phyloP scores from a whole-genome alignment of 768 basidiomycete genomes.

The Collybiopsis confluens region DNA sequence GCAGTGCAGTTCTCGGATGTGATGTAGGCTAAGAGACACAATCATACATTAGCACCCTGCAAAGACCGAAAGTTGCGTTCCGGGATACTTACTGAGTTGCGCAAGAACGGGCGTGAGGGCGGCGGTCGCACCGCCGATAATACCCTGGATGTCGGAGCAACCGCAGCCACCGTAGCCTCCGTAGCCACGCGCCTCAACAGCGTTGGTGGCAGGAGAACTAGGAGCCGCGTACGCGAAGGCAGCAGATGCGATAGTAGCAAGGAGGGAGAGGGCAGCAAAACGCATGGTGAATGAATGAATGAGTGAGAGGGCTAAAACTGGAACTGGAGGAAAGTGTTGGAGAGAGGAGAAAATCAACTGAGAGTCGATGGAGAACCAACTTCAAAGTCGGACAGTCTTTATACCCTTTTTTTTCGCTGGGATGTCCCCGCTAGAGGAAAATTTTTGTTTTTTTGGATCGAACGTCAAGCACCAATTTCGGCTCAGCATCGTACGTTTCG shows the following conservation, averaged over 20 bases:
- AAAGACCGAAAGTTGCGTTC: no score
- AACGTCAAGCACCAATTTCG: no score
- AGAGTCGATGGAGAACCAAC: no score
- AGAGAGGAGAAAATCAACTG: no score
- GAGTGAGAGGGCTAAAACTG: slow-evolving; percentile 5
- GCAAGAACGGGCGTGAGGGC: slow-evolving; percentile 6
- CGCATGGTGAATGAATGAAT: slow-evolving; percentile 10
- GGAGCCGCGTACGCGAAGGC: slow-evolving; percentile 11
- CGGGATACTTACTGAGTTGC: slow-evolving; percentile 6
- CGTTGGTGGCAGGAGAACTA: not conserved
- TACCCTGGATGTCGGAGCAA: slow-evolving; percentile 2
- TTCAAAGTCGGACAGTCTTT: no score
- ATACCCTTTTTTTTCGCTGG: no score
- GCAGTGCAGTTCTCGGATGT: slow-evolving; percentile 7
- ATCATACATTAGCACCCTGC: no score
- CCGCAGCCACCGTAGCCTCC: slow-evolving; percentile 1
- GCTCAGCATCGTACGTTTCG: no score
- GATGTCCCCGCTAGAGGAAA: no score
- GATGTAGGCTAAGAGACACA: not conserved
- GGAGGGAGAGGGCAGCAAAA: slow-evolving; percentile 9
- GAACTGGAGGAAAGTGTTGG: not conserved
- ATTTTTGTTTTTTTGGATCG: no score
- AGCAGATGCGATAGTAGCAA: slow-evolving; percentile 9
- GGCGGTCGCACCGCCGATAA: slow-evolving; percentile 2
- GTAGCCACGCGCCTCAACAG: slow-evolving; percentile 8